A percentile compares a stretch with the other conserved stretches of the same genome.
phyloP scores from a whole-genome alignment of 306 rosid genomes.

The Quercus berberidifolia region DNA sequence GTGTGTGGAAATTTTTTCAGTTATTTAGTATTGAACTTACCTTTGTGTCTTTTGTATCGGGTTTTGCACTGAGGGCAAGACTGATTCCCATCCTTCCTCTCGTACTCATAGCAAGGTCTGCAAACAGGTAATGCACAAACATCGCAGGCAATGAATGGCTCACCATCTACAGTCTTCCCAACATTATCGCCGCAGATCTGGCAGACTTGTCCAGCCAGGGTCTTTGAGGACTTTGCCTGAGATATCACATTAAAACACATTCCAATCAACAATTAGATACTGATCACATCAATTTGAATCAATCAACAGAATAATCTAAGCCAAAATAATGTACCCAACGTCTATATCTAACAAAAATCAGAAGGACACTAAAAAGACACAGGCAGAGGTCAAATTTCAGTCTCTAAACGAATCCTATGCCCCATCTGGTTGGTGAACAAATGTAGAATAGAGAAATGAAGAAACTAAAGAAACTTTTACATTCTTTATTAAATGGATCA shows the following conservation, averaged over 20 bases:
- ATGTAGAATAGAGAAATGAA: background rate
- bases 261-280: background rate
- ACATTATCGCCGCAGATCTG: constrained; percentile 91
- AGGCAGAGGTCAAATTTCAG: background rate
- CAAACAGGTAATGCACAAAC: constrained; percentile 92
- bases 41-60: constrained; percentile 80
- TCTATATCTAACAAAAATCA: background rate
- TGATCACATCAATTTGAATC: background rate
- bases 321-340: background rate
- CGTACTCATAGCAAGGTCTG: constrained; percentile 93
- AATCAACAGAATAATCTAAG: constrained; percentile 1
- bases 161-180: constrained; percentile 64
- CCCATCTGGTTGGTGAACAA: background rate
- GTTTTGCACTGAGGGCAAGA: constrained; percentile 98
- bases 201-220: constrained; percentile 62
- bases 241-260: constrained; percentile 4
- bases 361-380: background rate
- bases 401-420: background rate
- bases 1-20: background rate
- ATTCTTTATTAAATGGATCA: background rate
- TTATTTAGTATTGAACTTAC: constrained; percentile 26
- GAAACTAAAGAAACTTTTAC: background rate
- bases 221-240: constrained; percentile 57
- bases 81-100: constrained; percentile 95
- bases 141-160: constrained; percentile 70